Conservation (phyloP, 1,284 basidiomycete species). For the Sporisorium exsertum region DNA sequence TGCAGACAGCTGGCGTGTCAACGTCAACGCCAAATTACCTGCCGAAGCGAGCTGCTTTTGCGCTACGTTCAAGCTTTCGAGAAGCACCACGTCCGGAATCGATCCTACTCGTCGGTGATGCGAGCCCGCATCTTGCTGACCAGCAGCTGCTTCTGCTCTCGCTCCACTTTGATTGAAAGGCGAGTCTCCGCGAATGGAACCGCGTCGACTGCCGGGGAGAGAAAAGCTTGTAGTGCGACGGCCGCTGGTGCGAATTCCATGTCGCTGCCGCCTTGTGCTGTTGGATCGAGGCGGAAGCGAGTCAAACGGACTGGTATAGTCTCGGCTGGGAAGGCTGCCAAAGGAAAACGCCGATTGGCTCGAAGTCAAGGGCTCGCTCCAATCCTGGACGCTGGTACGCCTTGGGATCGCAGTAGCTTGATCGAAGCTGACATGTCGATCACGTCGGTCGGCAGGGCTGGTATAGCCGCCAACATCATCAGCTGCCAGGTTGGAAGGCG, state of each 20-base stretch:
- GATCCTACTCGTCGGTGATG: conserved; percentile 29
- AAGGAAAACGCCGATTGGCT: conserved; percentile 37
- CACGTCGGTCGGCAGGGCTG: conserved; percentile 11
- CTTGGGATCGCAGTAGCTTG: conserved; percentile 13
- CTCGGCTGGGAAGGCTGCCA: conserved; percentile 10
- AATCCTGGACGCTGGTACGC: conserved; percentile 19
- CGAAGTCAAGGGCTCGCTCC: conserved; percentile 14
- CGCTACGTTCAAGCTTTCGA: conserved; percentile 53
- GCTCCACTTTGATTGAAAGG: conserved; percentile 9
- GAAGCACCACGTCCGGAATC: conserved; percentile 43
- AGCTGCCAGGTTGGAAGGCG: conserved; percentile 6
- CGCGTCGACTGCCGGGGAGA: conserved; percentile 45
- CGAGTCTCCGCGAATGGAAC: conserved; percentile 41
- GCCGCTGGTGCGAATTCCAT: conserved; percentile 28
- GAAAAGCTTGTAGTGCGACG: conserved; percentile 45
- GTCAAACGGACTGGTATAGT: conserved; percentile 29
- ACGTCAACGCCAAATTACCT: conserved; percentile 52
- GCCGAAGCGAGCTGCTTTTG: conserved; percentile 58
- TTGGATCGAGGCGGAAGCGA: conserved; percentile 43
- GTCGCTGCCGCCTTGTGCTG: conserved; percentile 37
- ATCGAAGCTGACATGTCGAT: conserved; percentile 50
- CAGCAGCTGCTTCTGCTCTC: not conserved
- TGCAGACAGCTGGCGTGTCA: conserved; percentile 58
- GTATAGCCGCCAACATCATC: conserved; percentile 4
- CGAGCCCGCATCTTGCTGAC: not conserved